These are phyloP conservation scores for Setomelanomma holmii DNA, from an alignment of 2,329 filamentous ascomycete genomes.

Conservation along the genomic window DNA sequence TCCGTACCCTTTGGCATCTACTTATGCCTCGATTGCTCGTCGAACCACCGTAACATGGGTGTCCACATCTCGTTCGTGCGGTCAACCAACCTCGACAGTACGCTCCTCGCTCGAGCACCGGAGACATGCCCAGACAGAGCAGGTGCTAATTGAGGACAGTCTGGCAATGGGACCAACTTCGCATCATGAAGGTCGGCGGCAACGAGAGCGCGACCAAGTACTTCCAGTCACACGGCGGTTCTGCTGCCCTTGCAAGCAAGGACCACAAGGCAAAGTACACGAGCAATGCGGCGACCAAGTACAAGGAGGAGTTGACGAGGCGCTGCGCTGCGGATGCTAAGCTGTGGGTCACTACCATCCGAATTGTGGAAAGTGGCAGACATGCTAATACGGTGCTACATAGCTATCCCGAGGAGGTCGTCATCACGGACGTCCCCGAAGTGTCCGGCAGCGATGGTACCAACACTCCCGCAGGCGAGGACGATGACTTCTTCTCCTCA, in stretches of 20 bases:
- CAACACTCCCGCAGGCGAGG: conserved; percentile 81
- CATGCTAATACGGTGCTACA: conserved; percentile 25
- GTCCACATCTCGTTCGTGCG: conserved; percentile 99
- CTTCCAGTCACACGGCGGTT: conserved; percentile 95
- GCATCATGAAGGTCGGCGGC: conserved; percentile 96
- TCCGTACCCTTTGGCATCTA: conserved; percentile 98
- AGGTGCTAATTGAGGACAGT: conserved; percentile 48
- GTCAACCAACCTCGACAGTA: conserved; percentile 98
- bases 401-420: conserved; percentile 84
- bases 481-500: conserved; percentile 97
- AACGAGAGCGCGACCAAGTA: conserved; percentile 98
- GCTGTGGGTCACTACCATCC: conserved; percentile 66
- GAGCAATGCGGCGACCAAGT: conserved; percentile 90
- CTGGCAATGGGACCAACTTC: conserved; percentile 99
- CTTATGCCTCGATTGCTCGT: conserved; percentile 95
- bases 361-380: conserved; percentile 25
- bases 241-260: conserved; percentile 92
- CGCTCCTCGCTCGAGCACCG: conserved; percentile 43
- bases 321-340: conserved; percentile 82
- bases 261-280: conserved; percentile 97
- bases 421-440: conserved; percentile 75
- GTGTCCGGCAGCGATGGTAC: conserved; percentile 66
- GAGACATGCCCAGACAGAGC: conserved; percentile 57
- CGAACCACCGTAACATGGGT: conserved; percentile 95
- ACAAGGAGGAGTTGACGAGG: conserved; percentile 94